Conservation (phyloP, 805 yeast species). For the Starmerella bombicola region DNA sequence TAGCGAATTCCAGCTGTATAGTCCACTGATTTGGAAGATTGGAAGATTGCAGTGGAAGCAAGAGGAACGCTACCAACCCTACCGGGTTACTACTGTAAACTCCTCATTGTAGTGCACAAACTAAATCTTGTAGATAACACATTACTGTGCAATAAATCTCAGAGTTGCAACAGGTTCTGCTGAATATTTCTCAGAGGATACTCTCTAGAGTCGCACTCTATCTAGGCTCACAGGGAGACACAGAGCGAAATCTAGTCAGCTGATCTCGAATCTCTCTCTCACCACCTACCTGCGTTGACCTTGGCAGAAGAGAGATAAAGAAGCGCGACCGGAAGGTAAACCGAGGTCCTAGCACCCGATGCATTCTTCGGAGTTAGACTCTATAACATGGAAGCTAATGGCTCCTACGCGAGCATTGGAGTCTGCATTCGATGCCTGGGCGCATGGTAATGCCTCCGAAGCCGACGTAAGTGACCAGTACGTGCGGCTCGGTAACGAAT, state of each 20-base stretch:
- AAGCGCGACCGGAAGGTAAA: not conserved
- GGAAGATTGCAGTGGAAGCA: too few relatives aligned
- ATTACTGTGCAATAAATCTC: too few relatives aligned
- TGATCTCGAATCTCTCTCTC: not conserved
- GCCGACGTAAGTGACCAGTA: slow-evolving; percentile 79
- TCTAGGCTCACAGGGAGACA: not conserved
- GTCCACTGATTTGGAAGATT: too few relatives aligned
- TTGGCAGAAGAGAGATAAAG: not conserved
- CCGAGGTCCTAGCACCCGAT: slow-evolving; percentile 2
- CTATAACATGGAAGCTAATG: slow-evolving; percentile 53
- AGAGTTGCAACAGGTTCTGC: too few relatives aligned
- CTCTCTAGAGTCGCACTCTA: not conserved
- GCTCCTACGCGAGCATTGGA: slow-evolving; percentile 84
- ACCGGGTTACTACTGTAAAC: too few relatives aligned
- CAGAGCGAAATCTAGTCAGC: not conserved
- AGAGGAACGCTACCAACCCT: too few relatives aligned
- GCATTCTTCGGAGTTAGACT: slow-evolving; percentile 13
- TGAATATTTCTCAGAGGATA: not conserved
- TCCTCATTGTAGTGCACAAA: too few relatives aligned
- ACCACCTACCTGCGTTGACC: not conserved
- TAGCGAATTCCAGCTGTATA: too few relatives aligned
- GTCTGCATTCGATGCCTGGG: slow-evolving; percentile 72
- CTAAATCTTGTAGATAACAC: too few relatives aligned
- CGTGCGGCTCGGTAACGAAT: slow-evolving; percentile 87
- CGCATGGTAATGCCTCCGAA: slow-evolving; percentile 64